These are phyloP conservation scores for Acanthochlamys bracteata DNA, from an alignment of 106 monocot genomes.

Conservation along the genomic window DNA sequence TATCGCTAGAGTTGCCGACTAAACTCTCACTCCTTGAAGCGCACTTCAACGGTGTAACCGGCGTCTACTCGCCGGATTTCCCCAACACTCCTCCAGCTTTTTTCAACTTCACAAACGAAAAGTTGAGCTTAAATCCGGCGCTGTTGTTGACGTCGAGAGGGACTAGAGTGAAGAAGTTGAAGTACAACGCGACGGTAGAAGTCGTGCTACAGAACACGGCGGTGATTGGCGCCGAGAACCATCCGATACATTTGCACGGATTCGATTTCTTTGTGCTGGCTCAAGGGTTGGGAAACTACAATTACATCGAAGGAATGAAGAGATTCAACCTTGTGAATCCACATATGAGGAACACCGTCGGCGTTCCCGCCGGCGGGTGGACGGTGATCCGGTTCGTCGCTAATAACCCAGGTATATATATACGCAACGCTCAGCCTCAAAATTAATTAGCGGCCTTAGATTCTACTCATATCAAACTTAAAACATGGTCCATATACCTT, in stretches of 20 bases:
- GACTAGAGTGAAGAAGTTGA: conserved; percentile 22
- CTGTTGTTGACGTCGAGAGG: conserved; percentile 10
- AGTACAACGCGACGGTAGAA: conserved; percentile 22
- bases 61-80: conserved; percentile 22
- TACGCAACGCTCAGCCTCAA: too few relatives aligned
- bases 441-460: too few relatives aligned
- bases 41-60: conserved; percentile 7
- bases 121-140: neutral
- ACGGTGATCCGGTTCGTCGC: conserved; percentile 30
- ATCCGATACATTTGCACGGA: conserved; percentile 34
- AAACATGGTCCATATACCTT: too few relatives aligned
- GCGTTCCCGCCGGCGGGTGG: conserved; percentile 27
- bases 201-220: conserved; percentile 28
- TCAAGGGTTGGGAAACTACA: conserved; percentile 27
- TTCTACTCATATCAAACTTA: too few relatives aligned
- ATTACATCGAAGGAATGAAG: neutral
- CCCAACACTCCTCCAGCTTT: conserved; percentile 12
- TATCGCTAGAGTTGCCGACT: conserved; percentile 10
- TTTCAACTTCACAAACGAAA: conserved; percentile 20
- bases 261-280: conserved; percentile 31
- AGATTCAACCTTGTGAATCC: conserved; percentile 28
- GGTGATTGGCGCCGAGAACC: conserved; percentile 18
- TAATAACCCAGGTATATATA: conserved; percentile 27
- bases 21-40: conserved; percentile 16
- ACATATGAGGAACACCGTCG: conserved; percentile 27